phyloP scores from a whole-genome alignment of 495 filamentous ascomycete genomes.

The Hypoxylon lenormandii region DNA sequence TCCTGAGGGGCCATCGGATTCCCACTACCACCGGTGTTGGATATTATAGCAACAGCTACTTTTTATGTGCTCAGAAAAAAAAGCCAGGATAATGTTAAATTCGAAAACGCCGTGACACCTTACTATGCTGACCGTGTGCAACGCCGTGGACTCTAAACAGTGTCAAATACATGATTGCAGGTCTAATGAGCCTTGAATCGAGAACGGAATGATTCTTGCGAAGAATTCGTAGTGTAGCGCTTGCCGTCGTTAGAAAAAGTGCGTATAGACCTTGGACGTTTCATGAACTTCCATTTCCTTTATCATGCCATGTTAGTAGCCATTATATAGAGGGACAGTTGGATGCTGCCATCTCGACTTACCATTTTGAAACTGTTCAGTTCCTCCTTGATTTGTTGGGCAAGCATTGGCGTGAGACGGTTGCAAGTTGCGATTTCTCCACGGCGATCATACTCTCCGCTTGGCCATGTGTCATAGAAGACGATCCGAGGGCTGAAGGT shows the following conservation, averaged over 20 bases:
- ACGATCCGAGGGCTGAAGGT: constrained; percentile 93
- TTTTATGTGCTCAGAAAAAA: constrained; percentile 44
- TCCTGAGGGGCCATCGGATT: constrained; percentile 15
- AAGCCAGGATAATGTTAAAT: constrained; percentile 49
- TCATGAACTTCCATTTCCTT: constrained; percentile 99
- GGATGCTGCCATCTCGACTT: constrained; percentile 47
- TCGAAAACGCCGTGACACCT: constrained; percentile 65
- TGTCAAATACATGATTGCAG: constrained; percentile 58
- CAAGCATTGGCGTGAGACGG: constrained; percentile 92
- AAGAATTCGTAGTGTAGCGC: constrained; percentile 46
- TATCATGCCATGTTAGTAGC: constrained; percentile 51
- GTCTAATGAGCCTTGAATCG: constrained; percentile 49
- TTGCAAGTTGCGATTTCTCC: constrained; percentile 99
- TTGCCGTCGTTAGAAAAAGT: constrained; percentile 85
- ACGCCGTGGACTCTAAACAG: constrained; percentile 50
- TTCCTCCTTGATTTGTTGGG: constrained; percentile 99
- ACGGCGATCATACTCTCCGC: constrained; percentile 92
- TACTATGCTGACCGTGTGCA: constrained; percentile 62
- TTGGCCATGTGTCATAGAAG: constrained; percentile 96
- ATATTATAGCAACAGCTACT: constrained; percentile 44
- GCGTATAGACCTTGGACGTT: constrained; percentile 97
- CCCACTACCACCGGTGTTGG: constrained; percentile 26
- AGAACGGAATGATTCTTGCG: constrained; percentile 54
- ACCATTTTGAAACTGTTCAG: constrained; percentile 99
- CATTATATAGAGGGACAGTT: background rate